phyloP scores from a whole-genome alignment of 2,329 filamentous ascomycete species.

The Pseudogymnoascus sp. region DNA sequence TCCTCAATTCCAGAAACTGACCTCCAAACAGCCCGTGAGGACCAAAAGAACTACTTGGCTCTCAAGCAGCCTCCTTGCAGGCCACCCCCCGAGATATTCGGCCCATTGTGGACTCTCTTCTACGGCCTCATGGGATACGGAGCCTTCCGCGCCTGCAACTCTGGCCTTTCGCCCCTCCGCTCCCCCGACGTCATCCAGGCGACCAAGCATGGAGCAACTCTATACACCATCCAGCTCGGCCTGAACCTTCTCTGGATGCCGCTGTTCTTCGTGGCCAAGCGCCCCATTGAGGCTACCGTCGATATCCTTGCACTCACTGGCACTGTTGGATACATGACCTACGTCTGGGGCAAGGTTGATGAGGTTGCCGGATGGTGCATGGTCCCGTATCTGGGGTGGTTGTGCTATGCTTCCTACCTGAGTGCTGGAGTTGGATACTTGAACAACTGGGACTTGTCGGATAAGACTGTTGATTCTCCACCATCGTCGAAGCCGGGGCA shows the following conservation, averaged over 20 bases:
- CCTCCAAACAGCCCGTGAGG: conserved; percentile 41
- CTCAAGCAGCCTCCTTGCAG: conserved; percentile 61
- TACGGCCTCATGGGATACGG: conserved; percentile 82
- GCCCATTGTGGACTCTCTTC: conserved; percentile 59
- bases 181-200: conserved; percentile 47
- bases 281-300: conserved; percentile 64
- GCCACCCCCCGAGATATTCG: conserved; percentile 56
- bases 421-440: conserved; percentile 61
- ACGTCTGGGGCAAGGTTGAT: conserved; percentile 71
- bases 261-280: conserved; percentile 75
- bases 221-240: conserved; percentile 80
- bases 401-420: conserved; percentile 81
- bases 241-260: conserved; percentile 89
- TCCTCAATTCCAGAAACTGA: neutral
- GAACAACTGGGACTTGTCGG: conserved; percentile 57
- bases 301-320: conserved; percentile 70
- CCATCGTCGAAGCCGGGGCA: conserved; percentile 20
- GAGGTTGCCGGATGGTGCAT: conserved; percentile 64
- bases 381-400: conserved; percentile 77
- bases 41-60: conserved; percentile 54
- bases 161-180: conserved; percentile 50
- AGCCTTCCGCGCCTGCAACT: conserved; percentile 66
- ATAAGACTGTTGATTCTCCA: conserved; percentile 25
- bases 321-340: conserved; percentile 65
- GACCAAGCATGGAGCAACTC: conserved; percentile 62